Evolutionary conservation across 1,139 yeast genomes (phyloP).

Genomic region (Hanseniaspora sp.): DNA sequence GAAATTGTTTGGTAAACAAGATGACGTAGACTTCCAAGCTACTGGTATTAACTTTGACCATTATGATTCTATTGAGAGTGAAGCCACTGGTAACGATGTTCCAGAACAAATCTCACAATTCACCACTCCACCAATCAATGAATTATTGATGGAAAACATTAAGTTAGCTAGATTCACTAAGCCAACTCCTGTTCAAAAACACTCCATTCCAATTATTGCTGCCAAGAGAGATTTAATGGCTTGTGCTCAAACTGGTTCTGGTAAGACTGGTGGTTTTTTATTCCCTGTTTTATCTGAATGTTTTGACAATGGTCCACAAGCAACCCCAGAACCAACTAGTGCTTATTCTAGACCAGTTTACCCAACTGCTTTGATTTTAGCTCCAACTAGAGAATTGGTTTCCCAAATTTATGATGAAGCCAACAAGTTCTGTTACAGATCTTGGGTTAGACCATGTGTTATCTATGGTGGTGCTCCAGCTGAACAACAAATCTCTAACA

Average conservation of each 20-base stretch:
- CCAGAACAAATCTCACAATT: slow-evolving; percentile 88
- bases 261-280: slow-evolving; percentile 98
- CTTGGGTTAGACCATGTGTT: slow-evolving; percentile 95
- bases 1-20: slow-evolving; percentile 78
- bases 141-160: slow-evolving; percentile 76
- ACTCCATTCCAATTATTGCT: slow-evolving; percentile 94
- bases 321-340: slow-evolving; percentile 33
- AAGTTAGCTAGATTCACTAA: slow-evolving; percentile 76
- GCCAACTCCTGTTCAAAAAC: slow-evolving; percentile 98
- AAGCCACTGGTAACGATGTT: slow-evolving; percentile 88
- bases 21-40: slow-evolving; percentile 72
- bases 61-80: slow-evolving; percentile 97
- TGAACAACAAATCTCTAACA: slow-evolving; percentile 72
- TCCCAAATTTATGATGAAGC: slow-evolving; percentile 95
- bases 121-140: slow-evolving; percentile 86
- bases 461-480: slow-evolving; percentile 98
- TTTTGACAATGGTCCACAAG: slow-evolving; percentile 78
- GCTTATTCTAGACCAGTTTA: slow-evolving; percentile 61
- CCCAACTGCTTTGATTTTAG: slow-evolving; percentile 91
- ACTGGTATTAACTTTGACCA: slow-evolving; percentile 97
- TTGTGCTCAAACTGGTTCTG: slow-evolving; percentile 99
- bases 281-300: slow-evolving; percentile 95
- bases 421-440: slow-evolving; percentile 89
- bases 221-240: slow-evolving; percentile 98
- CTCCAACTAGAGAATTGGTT: slow-evolving; percentile 98